These are phyloP conservation scores for Phialemoniopsis sp. DNA, from an alignment of 2,329 filamentous ascomycete species.

Conservation along the genomic window DNA sequence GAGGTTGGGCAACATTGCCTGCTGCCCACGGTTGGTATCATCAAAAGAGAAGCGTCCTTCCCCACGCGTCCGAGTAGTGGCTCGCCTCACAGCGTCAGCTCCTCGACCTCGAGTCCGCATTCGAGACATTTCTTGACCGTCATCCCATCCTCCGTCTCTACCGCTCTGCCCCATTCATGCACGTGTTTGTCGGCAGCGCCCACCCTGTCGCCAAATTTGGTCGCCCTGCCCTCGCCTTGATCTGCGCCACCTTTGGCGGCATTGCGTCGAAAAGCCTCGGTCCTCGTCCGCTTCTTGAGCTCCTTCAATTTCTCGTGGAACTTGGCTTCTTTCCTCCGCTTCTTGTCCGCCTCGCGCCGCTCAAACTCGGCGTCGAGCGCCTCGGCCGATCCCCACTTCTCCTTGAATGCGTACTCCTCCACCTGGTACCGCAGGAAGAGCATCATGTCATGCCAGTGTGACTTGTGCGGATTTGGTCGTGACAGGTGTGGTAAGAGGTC, in stretches of 20 bases:
- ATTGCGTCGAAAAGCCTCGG: conserved; percentile 80
- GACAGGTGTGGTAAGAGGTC: conserved; percentile 84
- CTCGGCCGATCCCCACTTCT: conserved; percentile 88
- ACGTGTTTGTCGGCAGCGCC: conserved; percentile 68
- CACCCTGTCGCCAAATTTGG: conserved; percentile 74
- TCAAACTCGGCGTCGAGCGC: conserved; percentile 87
- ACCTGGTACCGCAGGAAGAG: conserved; percentile 91
- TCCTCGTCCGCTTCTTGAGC: conserved; percentile 87
- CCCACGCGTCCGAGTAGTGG: too few relatives aligned
- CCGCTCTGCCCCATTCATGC: conserved; percentile 77
- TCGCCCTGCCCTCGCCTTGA: conserved; percentile 29
- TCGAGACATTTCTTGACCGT: conserved; percentile 75
- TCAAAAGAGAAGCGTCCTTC: too few relatives aligned
- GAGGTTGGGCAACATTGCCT: too few relatives aligned
- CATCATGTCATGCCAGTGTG: conserved; percentile 98
- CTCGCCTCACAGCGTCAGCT: conserved; percentile 56
- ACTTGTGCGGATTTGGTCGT: conserved; percentile 90
- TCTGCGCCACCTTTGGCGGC: conserved; percentile 47
- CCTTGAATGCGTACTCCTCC: conserved; percentile 84
- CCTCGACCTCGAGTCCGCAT: conserved; percentile 77
- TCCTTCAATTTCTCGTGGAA: conserved; percentile 87
- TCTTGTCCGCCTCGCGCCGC: conserved; percentile 72
- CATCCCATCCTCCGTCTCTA: conserved; percentile 68
- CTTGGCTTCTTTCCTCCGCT: conserved; percentile 82
- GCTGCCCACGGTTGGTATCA: too few relatives aligned